Evolutionary conservation across 768 basidiomycete species (phyloP).

Genomic region (Boletus bicolor): DNA sequence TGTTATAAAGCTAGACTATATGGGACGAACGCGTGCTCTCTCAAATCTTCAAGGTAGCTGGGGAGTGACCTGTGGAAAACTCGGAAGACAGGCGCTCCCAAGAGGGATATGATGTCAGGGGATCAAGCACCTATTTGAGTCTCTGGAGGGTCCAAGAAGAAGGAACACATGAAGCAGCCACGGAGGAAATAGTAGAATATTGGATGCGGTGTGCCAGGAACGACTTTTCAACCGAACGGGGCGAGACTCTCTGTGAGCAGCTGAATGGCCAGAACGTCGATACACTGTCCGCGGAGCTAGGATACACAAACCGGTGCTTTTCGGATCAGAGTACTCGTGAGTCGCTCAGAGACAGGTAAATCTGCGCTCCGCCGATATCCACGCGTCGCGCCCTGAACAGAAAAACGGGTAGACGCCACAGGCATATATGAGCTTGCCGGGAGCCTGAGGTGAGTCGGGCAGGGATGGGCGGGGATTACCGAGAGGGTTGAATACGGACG

Average conservation of each 20-base stretch:
- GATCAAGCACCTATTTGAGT: neutral
- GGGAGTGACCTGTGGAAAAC: neutral
- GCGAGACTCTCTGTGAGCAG: neutral
- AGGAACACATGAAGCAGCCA: neutral
- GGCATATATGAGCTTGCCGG: neutral
- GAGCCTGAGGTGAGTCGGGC: neutral
- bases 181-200: neutral
- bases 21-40: neutral
- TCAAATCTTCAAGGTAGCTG: neutral
- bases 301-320: neutral
- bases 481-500: neutral
- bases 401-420: neutral
- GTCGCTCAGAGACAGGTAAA: neutral
- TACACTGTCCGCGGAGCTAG: slow-evolving; percentile 13
- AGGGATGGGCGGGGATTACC: slow-evolving; percentile 18
- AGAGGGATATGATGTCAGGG: neutral
- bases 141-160: neutral
- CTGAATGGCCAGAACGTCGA: slow-evolving; percentile 2
- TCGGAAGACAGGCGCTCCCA: neutral
- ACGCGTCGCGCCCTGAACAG: neutral
- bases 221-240: slow-evolving; percentile 6
- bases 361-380: neutral
- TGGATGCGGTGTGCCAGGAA: neutral
- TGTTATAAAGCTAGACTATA: neutral
- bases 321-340: neutral